phyloP scores from a whole-genome alignment of 352 stramenopile genomes.

The Globisporangium cederbergense region DNA sequence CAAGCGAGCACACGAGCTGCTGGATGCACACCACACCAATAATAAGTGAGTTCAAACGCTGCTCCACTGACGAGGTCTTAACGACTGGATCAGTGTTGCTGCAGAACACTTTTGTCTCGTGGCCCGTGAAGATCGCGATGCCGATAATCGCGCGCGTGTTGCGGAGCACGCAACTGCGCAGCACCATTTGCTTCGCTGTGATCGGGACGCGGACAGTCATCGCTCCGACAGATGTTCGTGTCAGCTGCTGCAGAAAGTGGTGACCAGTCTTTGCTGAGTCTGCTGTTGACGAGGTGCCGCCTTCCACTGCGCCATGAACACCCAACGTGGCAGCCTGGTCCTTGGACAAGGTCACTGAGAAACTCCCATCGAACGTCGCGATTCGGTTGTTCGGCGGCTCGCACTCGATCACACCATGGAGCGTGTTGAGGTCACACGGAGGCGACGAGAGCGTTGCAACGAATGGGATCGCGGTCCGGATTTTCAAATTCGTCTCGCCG shows the following conservation, averaged over 20 bases:
- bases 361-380: conserved; percentile 77
- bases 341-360: conserved; percentile 39
- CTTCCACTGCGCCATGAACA: conserved; percentile 14
- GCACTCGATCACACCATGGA: conserved; percentile 65
- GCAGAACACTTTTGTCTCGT: conserved; percentile 84
- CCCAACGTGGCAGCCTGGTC: conserved; percentile 37
- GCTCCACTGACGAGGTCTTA: conserved; percentile 78
- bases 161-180: conserved; percentile 85
- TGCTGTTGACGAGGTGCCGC: background rate
- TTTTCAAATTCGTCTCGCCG: conserved; percentile 84
- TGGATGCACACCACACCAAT: conserved; percentile 71
- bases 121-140: conserved; percentile 88
- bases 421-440: conserved; percentile 30
- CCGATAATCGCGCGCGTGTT: conserved; percentile 85
- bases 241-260: conserved; percentile 23
- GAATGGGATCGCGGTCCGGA: conserved; percentile 65
- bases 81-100: conserved; percentile 74
- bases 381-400: conserved; percentile 85
- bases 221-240: conserved; percentile 29
- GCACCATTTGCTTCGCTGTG: conserved; percentile 86
- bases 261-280: background rate
- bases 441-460: conserved; percentile 31
- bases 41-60: conserved; percentile 69
- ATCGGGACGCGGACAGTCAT: conserved; percentile 50
- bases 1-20: conserved; percentile 68